phyloP scores from a whole-genome alignment of 2,329 filamentous ascomycete genomes.

The Sporothrix inflata region DNA sequence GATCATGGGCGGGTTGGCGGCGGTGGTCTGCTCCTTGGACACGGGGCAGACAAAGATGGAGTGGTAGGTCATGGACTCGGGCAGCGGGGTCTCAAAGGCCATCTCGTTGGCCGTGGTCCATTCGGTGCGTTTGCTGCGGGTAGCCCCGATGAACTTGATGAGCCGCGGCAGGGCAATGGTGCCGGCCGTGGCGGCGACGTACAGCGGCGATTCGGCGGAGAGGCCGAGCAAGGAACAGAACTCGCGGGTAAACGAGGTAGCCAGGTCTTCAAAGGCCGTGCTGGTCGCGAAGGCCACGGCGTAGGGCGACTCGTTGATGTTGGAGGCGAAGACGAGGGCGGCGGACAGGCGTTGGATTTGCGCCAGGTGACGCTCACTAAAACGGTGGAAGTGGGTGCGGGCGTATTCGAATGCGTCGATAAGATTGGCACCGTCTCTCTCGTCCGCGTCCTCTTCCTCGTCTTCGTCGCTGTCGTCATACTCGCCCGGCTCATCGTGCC shows the following conservation, averaged over 20 bases:
- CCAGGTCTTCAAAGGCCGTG: constrained; percentile 74
- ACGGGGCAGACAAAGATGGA: constrained; percentile 98
- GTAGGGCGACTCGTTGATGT: constrained; percentile 79
- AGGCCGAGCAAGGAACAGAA: constrained; percentile 92
- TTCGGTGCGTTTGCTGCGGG: constrained; percentile 86
- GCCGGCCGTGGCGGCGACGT: constrained; percentile 89
- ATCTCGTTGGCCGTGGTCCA: constrained; percentile 94
- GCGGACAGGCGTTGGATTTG: constrained; percentile 83
- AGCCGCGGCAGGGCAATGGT: constrained; percentile 88
- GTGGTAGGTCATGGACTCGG: constrained; percentile 73
- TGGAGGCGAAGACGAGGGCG: constrained; percentile 77
- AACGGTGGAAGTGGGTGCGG: constrained; percentile 70
- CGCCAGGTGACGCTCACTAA: constrained; percentile 71
- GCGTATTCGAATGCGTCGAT: constrained; percentile 73
- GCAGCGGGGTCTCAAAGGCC: constrained; percentile 71
- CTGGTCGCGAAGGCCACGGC: constrained; percentile 71
- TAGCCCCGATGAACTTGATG: constrained; percentile 84
- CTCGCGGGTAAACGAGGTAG: constrained; percentile 85
- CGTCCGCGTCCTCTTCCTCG: constrained; percentile 57
- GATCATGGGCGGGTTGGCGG: constrained; percentile 94
- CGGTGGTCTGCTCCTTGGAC: constrained; percentile 93
- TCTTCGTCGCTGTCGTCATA: constrained; percentile 56
- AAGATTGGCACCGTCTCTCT: constrained; percentile 40
- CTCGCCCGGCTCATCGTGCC: constrained; percentile 36
- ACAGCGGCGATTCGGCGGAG: constrained; percentile 88